Evolutionary conservation across 2,329 filamentous ascomycete species (phyloP).

Genomic region (Rhytidhysteron rufulum): DNA sequence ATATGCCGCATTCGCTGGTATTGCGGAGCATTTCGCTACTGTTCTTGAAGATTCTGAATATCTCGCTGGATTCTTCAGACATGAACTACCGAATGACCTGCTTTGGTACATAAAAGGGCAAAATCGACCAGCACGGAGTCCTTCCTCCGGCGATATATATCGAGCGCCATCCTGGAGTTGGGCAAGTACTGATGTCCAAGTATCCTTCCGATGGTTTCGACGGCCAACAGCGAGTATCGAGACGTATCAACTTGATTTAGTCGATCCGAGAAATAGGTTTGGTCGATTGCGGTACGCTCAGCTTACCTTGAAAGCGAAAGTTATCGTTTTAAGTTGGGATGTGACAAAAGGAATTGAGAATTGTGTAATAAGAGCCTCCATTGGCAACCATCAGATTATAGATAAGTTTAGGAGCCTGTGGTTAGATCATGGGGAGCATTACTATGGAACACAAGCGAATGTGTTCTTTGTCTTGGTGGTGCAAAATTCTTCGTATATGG

Average conservation of each 20-base stretch:
- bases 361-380: too few species aligned
- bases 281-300: not conserved
- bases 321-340: not conserved
- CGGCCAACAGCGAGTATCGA: too few species aligned
- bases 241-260: not conserved
- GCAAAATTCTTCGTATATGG: not conserved
- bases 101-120: not conserved
- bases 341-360: not conserved
- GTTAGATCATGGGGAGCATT: not conserved
- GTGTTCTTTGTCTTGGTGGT: not conserved
- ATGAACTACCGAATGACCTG: not conserved
- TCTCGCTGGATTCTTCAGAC: constrained; percentile 1
- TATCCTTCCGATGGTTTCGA: not conserved
- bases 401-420: too few species aligned
- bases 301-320: not conserved
- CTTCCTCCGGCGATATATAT: not conserved
- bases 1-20: not conserved
- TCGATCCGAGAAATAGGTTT: not conserved
- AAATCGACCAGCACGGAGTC: not conserved
- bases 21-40: constrained; percentile 2
- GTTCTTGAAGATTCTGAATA: constrained; percentile 1
- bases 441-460: not conserved
- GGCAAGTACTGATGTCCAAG: not conserved
- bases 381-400: too few species aligned
- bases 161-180: constrained; percentile 5